phyloP scores from a whole-genome alignment of 2,329 filamentous ascomycete species.

The Raffaelea arxii region DNA sequence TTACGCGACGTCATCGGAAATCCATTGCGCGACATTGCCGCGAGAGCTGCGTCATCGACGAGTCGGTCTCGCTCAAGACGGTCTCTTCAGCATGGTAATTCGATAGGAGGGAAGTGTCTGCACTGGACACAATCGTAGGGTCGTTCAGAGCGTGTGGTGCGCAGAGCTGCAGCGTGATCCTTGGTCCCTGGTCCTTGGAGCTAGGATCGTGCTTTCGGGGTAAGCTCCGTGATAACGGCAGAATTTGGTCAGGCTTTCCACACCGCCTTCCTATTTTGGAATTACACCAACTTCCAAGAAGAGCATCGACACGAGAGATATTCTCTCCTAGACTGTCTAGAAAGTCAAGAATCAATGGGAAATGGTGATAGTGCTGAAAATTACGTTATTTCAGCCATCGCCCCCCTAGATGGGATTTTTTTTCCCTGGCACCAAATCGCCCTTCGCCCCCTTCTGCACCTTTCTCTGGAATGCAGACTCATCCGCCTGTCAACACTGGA shows the following conservation, averaged over 20 bases:
- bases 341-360: too few relatives aligned
- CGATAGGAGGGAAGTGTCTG: not conserved
- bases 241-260: not conserved
- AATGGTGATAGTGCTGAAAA: too few relatives aligned
- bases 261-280: slow-evolving; percentile 1
- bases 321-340: too few relatives aligned
- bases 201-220: not conserved
- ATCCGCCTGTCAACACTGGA: too few relatives aligned
- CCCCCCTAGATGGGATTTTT: too few relatives aligned
- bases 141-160: not conserved
- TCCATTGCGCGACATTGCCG: slow-evolving; percentile 32
- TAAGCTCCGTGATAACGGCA: not conserved
- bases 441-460: too few relatives aligned
- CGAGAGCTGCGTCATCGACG: not conserved
- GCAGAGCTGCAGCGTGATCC: not conserved
- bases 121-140: not conserved
- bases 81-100: slow-evolving; percentile 7
- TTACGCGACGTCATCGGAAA: slow-evolving; percentile 33
- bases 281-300: too few relatives aligned
- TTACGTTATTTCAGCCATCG: too few relatives aligned
- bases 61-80: not conserved
- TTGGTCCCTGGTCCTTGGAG: not conserved
- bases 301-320: too few relatives aligned
- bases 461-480: too few relatives aligned
- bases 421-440: too few relatives aligned